Conservation (phyloP, 2,329 filamentous ascomycete species). For the Fusarium dlaminii region DNA sequence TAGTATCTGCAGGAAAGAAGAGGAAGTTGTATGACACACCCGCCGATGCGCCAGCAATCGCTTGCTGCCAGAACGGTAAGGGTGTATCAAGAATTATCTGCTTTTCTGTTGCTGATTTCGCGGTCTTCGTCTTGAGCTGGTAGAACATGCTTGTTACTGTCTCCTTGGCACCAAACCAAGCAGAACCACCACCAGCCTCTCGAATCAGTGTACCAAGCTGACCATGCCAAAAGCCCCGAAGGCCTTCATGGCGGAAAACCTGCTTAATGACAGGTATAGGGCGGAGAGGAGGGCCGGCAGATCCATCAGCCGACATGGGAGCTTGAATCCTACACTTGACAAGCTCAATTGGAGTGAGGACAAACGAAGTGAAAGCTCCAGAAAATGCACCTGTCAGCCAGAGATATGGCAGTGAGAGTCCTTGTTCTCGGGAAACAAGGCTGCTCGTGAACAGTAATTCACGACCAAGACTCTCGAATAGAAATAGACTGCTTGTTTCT, state of each 20-base stretch:
- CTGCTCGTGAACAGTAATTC: constrained; percentile 67
- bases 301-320: constrained; percentile 58
- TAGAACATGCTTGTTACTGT: constrained; percentile 78
- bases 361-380: constrained; percentile 87
- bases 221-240: constrained; percentile 92
- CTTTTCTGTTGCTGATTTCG: constrained; percentile 51
- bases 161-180: constrained; percentile 95
- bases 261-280: constrained; percentile 78
- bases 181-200: constrained; percentile 90
- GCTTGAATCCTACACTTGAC: constrained; percentile 99
- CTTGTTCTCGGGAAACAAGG: constrained; percentile 60
- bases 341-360: constrained; percentile 94
- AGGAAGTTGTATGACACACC: constrained; percentile 97
- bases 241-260: constrained; percentile 83
- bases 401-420: constrained; percentile 78
- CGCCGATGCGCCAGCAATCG: constrained; percentile 84
- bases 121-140: constrained; percentile 59
- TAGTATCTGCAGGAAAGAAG: constrained; percentile 96
- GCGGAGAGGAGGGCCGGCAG: constrained; percentile 60
- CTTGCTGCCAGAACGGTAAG: constrained; percentile 86
- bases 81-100: constrained; percentile 58
- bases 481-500: constrained; percentile 92
- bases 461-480: constrained; percentile 83
- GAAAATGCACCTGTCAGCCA: constrained; percentile 85
- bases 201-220: constrained; percentile 93